Evolutionary conservation across 2,329 filamentous ascomycete genomes (phyloP), one percentile per base, ranked within the genome.

Genomic region (Cordyceps pruinosa): DNA sequence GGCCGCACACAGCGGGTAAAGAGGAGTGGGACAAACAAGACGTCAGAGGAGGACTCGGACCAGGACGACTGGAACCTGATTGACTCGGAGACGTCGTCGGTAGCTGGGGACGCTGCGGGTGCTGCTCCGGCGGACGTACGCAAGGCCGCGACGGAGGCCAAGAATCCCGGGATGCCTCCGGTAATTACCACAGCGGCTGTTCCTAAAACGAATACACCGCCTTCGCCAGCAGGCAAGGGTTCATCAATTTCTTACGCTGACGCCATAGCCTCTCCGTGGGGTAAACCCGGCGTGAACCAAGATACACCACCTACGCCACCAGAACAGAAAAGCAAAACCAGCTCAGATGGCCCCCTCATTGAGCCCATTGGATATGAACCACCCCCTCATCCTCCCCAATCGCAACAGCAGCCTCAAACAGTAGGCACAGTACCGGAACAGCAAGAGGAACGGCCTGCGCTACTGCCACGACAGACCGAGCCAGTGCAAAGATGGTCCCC

Each of bases 61-160:
- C 60, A 66, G n/a, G 28, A 80, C 6, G 78, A 77, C 39, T 82
- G 79, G 79, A 81, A 77, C 55, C 58, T 82, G 55, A 75, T 81
- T 48, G 79, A 81, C 39, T 64, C 71, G 21, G 76, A 75, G 23
- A 64, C 71, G 9, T 63, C 64, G 13, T 61, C 64, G 23, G n/a
- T 59, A 12, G 52, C 53, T 17, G 47, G 47, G 19, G 55, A 46
- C 13, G 39, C 49, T 5, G 37, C 19, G 13, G 26, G 19, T 2
- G 45, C 4, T 2, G 32, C 32, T 15, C 7, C 44, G 10, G 28
- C 8, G 10, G 44, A 21, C 10, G 7, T 17, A 13, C 41, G 15
- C 45, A 44, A 42, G 21, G n/a, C 42, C 0, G 12, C 42, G 25
- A 28, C 32, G 2, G 17, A 49, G 8, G 23, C 26, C 12, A 26